Conservation (phyloP, 2,329 filamentous ascomycete genomes). For the Fusarium luffae region DNA sequence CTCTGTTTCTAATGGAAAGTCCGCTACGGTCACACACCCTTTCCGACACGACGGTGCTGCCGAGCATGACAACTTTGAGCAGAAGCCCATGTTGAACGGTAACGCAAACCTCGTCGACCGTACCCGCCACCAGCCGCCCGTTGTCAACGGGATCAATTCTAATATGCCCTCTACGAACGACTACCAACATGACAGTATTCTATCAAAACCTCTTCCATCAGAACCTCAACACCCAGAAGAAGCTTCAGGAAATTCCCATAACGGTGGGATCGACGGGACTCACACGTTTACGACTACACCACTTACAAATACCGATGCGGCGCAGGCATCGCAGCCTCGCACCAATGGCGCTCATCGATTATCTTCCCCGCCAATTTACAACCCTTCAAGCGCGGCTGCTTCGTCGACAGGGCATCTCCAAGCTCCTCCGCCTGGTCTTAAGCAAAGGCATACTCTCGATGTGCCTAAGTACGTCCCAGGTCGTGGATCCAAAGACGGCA, state of each 20-base stretch:
- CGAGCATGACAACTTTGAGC: slow-evolving; percentile 34
- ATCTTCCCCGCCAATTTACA: slow-evolving; percentile 72
- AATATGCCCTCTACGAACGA: slow-evolving; percentile 22
- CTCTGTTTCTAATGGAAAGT: slow-evolving; percentile 67
- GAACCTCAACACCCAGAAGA: slow-evolving; percentile 35
- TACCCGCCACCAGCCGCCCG: slow-evolving; percentile 36
- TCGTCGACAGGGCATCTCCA: slow-evolving; percentile 65
- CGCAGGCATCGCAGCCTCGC: slow-evolving; percentile 41
- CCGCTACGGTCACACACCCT: slow-evolving; percentile 49
- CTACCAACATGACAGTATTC: slow-evolving; percentile 25
- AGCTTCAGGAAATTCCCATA: slow-evolving; percentile 23
- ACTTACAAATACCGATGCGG: slow-evolving; percentile 43
- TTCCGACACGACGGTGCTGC: slow-evolving; percentile 44
- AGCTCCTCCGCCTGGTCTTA: slow-evolving; percentile 64
- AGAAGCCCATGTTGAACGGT: slow-evolving; percentile 46
- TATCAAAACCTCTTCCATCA: slow-evolving; percentile 41
- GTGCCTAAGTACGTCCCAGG: slow-evolving; percentile 77
- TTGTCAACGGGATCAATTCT: slow-evolving; percentile 35
- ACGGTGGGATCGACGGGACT: slow-evolving; percentile 30
- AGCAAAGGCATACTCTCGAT: slow-evolving; percentile 89
- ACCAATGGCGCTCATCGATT: slow-evolving; percentile 64
- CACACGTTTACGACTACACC: slow-evolving; percentile 20
- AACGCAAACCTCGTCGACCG: slow-evolving; percentile 47
- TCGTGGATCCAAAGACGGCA: slow-evolving; percentile 77
- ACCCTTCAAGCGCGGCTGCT: slow-evolving; percentile 53